Conservation (phyloP, 345 rosid species). For the Hibiscus mutabilis region DNA sequence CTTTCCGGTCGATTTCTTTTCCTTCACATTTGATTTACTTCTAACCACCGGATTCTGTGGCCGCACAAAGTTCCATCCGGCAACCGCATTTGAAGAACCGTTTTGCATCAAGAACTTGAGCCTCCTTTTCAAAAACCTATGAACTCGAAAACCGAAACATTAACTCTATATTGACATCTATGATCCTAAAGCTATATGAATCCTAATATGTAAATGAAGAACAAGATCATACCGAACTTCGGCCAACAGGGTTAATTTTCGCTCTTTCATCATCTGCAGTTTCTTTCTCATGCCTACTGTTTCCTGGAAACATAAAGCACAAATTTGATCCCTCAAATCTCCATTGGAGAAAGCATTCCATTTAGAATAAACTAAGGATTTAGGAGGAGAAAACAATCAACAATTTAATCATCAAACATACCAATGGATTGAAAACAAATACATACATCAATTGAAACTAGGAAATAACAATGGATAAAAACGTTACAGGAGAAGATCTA, state of each 20-base stretch:
- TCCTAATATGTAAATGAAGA: background rate
- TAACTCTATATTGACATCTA: background rate
- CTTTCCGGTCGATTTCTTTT: slow-evolving; percentile 18
- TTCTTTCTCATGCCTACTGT: slow-evolving; percentile 41
- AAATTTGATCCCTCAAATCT: too few species aligned
- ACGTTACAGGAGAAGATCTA: slow-evolving; percentile 4
- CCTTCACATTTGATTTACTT: slow-evolving; percentile 22
- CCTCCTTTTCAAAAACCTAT: slow-evolving; percentile 67
- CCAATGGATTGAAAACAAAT: background rate
- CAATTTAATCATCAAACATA: background rate
- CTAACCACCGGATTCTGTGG: slow-evolving; percentile 17
- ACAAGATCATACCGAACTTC: slow-evolving; percentile 64
- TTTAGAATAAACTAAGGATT: background rate
- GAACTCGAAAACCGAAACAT: background rate
- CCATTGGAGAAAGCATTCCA: background rate
- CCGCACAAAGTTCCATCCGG: slow-evolving; percentile 6
- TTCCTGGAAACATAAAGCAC: slow-evolving; percentile 41
- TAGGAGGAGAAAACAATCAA: background rate
- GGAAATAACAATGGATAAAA: background rate
- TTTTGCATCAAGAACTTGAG: slow-evolving; percentile 44
- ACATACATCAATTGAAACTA: background rate
- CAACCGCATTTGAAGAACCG: slow-evolving; percentile 24
- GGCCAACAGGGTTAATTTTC: slow-evolving; percentile 34
- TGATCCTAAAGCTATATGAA: background rate
- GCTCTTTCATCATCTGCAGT: slow-evolving; percentile 55